Percentiles rank a stretch among this genome's conserved stretches.
phyloP scores from a whole-genome alignment of 2,329 filamentous ascomycete genomes.

The Apiospora pterosperma region DNA sequence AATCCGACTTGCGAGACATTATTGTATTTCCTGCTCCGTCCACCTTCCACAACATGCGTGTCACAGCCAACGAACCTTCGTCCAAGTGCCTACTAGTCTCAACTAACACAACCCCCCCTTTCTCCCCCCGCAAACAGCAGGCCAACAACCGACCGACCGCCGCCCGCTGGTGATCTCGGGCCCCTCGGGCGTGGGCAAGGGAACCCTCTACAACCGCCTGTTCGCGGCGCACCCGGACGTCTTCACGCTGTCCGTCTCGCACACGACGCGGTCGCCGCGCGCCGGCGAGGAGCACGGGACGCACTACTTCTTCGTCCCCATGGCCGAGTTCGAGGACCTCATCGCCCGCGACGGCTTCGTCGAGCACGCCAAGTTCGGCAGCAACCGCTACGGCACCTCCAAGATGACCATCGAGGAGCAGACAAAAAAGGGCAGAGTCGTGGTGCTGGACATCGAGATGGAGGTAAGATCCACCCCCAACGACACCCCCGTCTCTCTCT shows the following conservation, averaged over 20 bases:
- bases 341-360: slow-evolving; percentile 73
- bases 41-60: neutral
- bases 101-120: neutral
- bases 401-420: slow-evolving; percentile 76
- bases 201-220: slow-evolving; percentile 71
- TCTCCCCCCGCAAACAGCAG: neutral
- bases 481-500: neutral
- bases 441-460: slow-evolving; percentile 95
- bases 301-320: slow-evolving; percentile 77
- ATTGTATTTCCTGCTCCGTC: neutral
- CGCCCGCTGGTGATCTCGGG: slow-evolving; percentile 76
- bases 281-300: slow-evolving; percentile 70
- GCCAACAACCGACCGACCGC: slow-evolving; percentile 36
- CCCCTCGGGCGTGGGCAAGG: slow-evolving; percentile 77
- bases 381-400: slow-evolving; percentile 84
- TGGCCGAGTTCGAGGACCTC: slow-evolving; percentile 64
- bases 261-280: slow-evolving; percentile 79
- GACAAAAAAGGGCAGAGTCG: slow-evolving; percentile 63
- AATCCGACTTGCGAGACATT: neutral
- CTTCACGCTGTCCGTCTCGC: slow-evolving; percentile 57
- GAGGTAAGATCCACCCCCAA: slow-evolving; percentile 44
- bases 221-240: slow-evolving; percentile 53
- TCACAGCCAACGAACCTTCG: neutral
- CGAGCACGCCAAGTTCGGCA: slow-evolving; percentile 79
- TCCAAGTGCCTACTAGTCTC: too few relatives aligned